Percentiles rank a stretch among this genome's conserved stretches.
These are phyloP conservation scores for Coemansia sp. DNA, from an alignment of 192 early-diverging fungal species.

Conservation along the genomic window DNA sequence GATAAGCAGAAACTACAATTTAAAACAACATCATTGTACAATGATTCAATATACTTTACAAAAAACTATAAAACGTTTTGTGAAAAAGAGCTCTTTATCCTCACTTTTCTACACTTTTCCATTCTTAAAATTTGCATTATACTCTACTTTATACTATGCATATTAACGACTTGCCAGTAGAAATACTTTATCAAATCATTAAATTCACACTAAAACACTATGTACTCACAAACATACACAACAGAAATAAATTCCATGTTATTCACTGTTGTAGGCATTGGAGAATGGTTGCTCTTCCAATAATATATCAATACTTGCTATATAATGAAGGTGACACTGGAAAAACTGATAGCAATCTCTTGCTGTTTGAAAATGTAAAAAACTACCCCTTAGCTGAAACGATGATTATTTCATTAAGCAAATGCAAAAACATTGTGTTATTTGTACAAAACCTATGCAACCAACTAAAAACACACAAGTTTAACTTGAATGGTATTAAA, in stretches of 20 bases:
- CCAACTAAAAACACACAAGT: neutral
- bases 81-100: no score
- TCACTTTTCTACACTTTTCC: no score
- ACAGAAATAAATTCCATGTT: neutral
- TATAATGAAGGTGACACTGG: neutral
- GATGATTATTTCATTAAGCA: neutral
- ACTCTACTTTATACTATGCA: neutral
- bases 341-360: neutral
- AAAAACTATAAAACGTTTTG: no score
- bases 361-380: neutral
- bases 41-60: no score
- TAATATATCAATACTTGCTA: neutral
- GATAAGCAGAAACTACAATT: no score
- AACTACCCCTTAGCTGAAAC: neutral
- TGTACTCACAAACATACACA: neutral
- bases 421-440: neutral
- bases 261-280: neutral
- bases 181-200: neutral
- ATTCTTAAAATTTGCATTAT: no score
- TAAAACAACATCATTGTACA: no score
- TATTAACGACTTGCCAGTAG: neutral
- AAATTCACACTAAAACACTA: neutral
- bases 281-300: neutral
- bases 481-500: neutral
- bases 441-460: neutral